Conservation (phyloP, 2,329 filamentous ascomycete species). For the Penicillium sclerotigenum region DNA sequence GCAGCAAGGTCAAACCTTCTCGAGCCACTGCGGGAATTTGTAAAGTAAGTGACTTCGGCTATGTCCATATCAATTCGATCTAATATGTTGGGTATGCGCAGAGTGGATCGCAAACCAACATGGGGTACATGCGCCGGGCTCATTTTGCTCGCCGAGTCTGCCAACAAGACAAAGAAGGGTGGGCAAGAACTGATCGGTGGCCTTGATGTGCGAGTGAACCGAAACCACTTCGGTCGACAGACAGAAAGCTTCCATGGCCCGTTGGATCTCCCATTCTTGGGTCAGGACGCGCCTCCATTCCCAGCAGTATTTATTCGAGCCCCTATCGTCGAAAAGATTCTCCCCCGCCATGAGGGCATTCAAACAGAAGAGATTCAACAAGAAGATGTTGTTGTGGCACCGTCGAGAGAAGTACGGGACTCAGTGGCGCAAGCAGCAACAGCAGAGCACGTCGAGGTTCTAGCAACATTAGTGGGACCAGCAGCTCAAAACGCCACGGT, state of each 20-base stretch:
- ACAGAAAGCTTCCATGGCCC: constrained; percentile 83
- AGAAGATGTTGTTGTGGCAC: constrained; percentile 57
- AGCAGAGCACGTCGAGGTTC: constrained; percentile 54
- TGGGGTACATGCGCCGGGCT: constrained; percentile 97
- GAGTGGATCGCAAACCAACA: constrained; percentile 71
- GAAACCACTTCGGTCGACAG: constrained; percentile 94
- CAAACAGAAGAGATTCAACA: constrained; percentile 49
- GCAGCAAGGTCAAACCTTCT: constrained; percentile 77
- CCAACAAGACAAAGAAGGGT: constrained; percentile 82
- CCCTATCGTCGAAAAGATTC: constrained; percentile 81
- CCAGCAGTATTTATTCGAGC: constrained; percentile 89
- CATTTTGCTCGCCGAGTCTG: constrained; percentile 83
- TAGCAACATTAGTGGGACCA: constrained; percentile 55
- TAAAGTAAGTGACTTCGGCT: constrained; percentile 62
- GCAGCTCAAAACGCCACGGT: constrained; percentile 50
- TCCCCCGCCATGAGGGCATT: constrained; percentile 53
- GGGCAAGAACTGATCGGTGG: constrained; percentile 93
- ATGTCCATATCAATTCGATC: neutral
- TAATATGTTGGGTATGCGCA: constrained; percentile 38
- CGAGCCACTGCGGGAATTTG: constrained; percentile 81
- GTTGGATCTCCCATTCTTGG: constrained; percentile 69
- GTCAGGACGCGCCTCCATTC: constrained; percentile 53
- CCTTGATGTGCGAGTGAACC: constrained; percentile 81
- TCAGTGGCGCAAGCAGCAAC: constrained; percentile 45
- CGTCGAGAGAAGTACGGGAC: constrained; percentile 50